Evolutionary conservation across 306 rosid genomes (phyloP).

Genomic region (Vigna nakashimae): DNA sequence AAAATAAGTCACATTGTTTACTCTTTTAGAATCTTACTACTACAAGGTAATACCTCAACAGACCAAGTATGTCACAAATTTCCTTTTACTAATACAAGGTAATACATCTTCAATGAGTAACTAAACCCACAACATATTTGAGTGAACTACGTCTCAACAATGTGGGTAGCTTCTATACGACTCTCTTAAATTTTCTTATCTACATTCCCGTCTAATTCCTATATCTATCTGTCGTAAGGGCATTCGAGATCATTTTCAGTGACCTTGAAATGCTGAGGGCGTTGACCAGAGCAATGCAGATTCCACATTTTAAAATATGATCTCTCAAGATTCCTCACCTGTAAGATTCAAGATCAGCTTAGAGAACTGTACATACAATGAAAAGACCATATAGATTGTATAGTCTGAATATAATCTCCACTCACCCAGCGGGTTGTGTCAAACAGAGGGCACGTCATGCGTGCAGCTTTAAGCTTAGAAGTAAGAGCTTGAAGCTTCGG

Average conservation of each 20-base stretch:
- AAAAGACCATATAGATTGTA: not conserved
- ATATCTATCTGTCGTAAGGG: slow-evolving; percentile 59
- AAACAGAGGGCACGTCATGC: slow-evolving; percentile 90
- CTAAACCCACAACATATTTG: slow-evolving; percentile 4
- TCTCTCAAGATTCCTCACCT: slow-evolving; percentile 69
- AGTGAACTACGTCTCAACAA: slow-evolving; percentile 33
- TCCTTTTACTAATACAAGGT: not conserved
- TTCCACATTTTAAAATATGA: slow-evolving; percentile 65
- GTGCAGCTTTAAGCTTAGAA: slow-evolving; percentile 77
- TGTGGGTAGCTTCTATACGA: slow-evolving; percentile 32
- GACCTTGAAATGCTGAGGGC: slow-evolving; percentile 64
- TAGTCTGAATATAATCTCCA: not conserved
- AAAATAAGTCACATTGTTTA: not conserved
- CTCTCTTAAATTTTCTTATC: slow-evolving; percentile 53
- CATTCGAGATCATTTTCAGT: slow-evolving; percentile 60
- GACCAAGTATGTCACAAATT: not conserved
- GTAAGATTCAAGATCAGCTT: slow-evolving; percentile 22
- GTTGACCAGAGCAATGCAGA: slow-evolving; percentile 63
- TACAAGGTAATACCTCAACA: not conserved
- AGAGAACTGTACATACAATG: not conserved
- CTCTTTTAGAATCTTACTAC: not conserved
- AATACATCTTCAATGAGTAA: slow-evolving; percentile 17
- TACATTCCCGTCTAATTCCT: slow-evolving; percentile 63
- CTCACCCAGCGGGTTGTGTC: slow-evolving; percentile 95
- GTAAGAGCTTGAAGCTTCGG: slow-evolving; percentile 81